Percentiles rank a stretch among this genome's conserved stretches.
These are phyloP conservation scores for Nasturtium officinale DNA, from an alignment of 345 rosid genomes.

Conservation along the genomic window DNA sequence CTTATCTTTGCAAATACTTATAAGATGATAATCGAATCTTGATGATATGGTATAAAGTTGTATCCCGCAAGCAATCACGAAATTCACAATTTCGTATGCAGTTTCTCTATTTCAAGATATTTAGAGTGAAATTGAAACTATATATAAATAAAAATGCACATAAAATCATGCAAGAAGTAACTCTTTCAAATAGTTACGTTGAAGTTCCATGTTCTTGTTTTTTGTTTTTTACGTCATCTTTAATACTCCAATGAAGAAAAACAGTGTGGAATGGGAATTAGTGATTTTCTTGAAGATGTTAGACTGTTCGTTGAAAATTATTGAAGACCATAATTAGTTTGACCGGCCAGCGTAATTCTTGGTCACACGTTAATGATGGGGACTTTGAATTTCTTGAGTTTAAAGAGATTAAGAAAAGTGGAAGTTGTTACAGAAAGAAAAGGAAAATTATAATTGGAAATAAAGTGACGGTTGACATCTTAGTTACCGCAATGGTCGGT, in stretches of 20 bases:
- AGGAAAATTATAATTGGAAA: not conserved
- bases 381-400: conserved; percentile 12
- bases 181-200: too few species aligned
- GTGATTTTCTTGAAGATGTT: conserved; percentile 7
- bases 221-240: not conserved
- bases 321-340: conserved; percentile 44
- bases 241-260: not conserved
- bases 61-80: not conserved
- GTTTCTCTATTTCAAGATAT: not conserved
- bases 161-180: not conserved
- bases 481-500: conserved; percentile 15
- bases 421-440: not conserved
- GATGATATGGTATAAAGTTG: not conserved
- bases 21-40: not conserved
- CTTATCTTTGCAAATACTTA: not conserved
- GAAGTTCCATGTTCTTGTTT: too few species aligned
- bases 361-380: conserved; percentile 40
- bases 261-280: not conserved
- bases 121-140: not conserved
- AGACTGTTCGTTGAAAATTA: conserved; percentile 43
- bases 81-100: not conserved
- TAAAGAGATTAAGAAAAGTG: conserved; percentile 1
- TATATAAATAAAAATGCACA: not conserved
- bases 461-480: not conserved
- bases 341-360: conserved; percentile 44